Evolutionary conservation across 1,284 basidiomycete species (phyloP).

Genomic region (Cutaneotrichosporon daszewskae): DNA sequence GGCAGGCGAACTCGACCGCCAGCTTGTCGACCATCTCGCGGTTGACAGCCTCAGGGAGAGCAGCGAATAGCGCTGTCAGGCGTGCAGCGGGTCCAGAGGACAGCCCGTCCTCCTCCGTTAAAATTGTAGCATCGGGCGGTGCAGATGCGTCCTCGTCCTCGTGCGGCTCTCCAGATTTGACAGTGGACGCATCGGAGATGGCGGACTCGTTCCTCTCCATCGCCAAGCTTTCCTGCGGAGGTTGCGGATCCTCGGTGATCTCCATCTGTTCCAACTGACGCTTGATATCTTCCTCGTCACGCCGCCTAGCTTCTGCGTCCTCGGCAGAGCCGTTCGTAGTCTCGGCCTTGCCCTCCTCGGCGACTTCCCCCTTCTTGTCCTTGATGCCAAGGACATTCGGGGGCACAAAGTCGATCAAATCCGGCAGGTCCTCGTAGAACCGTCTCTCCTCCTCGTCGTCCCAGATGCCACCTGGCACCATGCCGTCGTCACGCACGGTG

Average conservation of each 20-base stretch:
- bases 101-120: conserved; percentile 43
- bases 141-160: conserved; percentile 39
- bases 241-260: conserved; percentile 10
- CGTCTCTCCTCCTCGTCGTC: conserved; percentile 93
- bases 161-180: conserved; percentile 22
- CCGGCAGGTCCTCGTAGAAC: conserved; percentile 91
- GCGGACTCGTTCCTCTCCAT: conserved; percentile 16
- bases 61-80: conserved; percentile 83
- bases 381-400: conserved; percentile 79
- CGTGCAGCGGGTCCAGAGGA: conserved; percentile 82
- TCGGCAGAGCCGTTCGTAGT: conserved; percentile 25
- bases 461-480: conserved; percentile 75
- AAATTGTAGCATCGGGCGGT: conserved; percentile 9
- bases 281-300: conserved; percentile 52
- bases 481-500: conserved; percentile 56
- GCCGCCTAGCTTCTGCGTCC: conserved; percentile 29
- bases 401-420: conserved; percentile 87
- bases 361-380: conserved; percentile 45
- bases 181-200: conserved; percentile 7
- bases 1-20: conserved; percentile 89
- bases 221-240: not conserved
- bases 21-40: conserved; percentile 87
- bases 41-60: conserved; percentile 88
- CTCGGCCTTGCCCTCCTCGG: conserved; percentile 12
- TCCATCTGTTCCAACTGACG: conserved; percentile 43